phyloP scores from a whole-genome alignment of 2,329 filamentous ascomycete genomes.

The Didymellaceae sp. region DNA sequence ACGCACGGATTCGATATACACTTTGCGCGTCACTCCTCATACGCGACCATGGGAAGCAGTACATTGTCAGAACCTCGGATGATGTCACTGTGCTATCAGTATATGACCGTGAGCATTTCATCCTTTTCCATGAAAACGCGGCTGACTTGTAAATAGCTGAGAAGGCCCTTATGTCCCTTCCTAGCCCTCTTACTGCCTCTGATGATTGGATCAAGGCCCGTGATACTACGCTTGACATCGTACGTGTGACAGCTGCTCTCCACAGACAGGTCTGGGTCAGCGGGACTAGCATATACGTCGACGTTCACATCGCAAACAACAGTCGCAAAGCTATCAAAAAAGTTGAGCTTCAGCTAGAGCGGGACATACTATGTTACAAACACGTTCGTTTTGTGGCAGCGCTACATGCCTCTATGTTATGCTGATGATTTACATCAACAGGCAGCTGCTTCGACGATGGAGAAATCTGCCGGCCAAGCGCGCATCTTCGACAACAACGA shows the following conservation, averaged over 20 bases:
- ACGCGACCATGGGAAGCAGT: slow-evolving; percentile 56
- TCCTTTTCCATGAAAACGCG: background rate
- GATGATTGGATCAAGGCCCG: slow-evolving; percentile 55
- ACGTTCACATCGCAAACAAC: slow-evolving; percentile 60
- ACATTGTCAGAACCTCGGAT: slow-evolving; percentile 58
- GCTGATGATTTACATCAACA: slow-evolving; percentile 36
- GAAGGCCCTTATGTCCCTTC: slow-evolving; percentile 60
- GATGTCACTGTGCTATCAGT: slow-evolving; percentile 60
- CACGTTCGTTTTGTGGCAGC: slow-evolving; percentile 45
- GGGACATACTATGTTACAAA: slow-evolving; percentile 59
- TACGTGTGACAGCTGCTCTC: slow-evolving; percentile 59
- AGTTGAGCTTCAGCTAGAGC: slow-evolving; percentile 60
- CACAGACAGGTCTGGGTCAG: slow-evolving; percentile 66
- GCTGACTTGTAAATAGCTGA: slow-evolving; percentile 49
- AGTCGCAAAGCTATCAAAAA: slow-evolving; percentile 58
- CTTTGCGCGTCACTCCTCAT: slow-evolving; percentile 57
- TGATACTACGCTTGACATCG: slow-evolving; percentile 50
- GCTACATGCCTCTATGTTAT: background rate
- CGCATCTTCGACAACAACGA: slow-evolving; percentile 62
- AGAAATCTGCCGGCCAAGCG: slow-evolving; percentile 58
- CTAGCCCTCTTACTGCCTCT: slow-evolving; percentile 58
- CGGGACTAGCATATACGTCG: slow-evolving; percentile 61
- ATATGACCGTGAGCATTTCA: slow-evolving; percentile 57
- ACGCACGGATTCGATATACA: slow-evolving; percentile 59
- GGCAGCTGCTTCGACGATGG: slow-evolving; percentile 57